Evolutionary conservation across 768 basidiomycete species (phyloP), one percentile per base, ranked within the genome.

Genomic region (Xerocomus potaroensis): DNA sequence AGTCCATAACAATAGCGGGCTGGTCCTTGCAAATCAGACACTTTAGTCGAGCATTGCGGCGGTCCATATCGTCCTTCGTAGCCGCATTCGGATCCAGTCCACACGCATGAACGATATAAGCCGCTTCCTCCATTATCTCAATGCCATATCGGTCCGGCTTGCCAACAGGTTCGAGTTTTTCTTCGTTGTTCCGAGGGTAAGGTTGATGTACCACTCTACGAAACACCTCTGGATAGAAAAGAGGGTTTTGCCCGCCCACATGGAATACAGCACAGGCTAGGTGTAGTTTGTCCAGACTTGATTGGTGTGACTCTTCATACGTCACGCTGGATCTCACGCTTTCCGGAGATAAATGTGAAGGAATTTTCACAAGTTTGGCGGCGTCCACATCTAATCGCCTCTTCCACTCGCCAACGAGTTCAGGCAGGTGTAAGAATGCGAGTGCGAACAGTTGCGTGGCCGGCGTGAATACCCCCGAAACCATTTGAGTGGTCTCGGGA

Each of bases 401-500:
- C 11, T 12, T 49, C 56, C 56, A 57, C 15, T 36, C 39, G 8
- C 11, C 2, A 22, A 45, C 46, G 1, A 56, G 8, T 3, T 10
- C 24, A 12, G 48, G 51, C 5, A 57, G 31, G 14, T 53, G 45
- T 23, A 32, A 18, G 23, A 57, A 57, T 3, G 45, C 56, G 24
- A 32, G 4, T 1, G 49, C 27, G 18, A 50, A 49, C 8, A 33
- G 19, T 23, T 33, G 1, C 23, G 8, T 27, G n/a, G n/a, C n/a
- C n/a, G n/a, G n/a, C n/a, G n/a, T n/a, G n/a, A n/a, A n/a, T n/a
- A n/a, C n/a, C n/a, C n/a, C n/a, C n/a, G n/a, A n/a, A n/a, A n/a
- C 4, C 15, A 7, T 42, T 12, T 34, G 8, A 15, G 21, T 11
- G 4, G 7, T 42, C 23, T 50, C 46, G 0, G 55, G 46, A 6